A percentile compares a stretch with the other conserved stretches of the same genome.
phyloP scores from a whole-genome alignment of 75 land plant species.

The Adiantum capillusveneris region DNA sequence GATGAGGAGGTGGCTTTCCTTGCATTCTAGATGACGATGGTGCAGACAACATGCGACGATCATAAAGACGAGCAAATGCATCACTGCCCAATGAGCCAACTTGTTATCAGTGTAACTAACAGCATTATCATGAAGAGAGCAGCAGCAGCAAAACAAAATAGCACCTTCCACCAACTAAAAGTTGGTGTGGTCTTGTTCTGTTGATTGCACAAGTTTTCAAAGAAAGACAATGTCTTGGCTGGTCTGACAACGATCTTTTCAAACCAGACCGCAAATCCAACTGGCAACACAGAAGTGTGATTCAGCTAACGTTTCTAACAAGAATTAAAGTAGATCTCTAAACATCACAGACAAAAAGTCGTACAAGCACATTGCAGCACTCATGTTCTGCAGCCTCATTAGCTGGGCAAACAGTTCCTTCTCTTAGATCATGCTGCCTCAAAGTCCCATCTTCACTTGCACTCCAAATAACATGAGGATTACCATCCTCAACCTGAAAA shows the following conservation, averaged over 20 bases:
- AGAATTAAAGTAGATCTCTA: too few relatives aligned
- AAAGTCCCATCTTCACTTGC: conserved; percentile 99
- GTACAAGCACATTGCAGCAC: conserved; percentile 91
- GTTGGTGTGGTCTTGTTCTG: conserved; percentile 81
- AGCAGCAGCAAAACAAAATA: not conserved
- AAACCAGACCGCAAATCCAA: conserved; percentile 85
- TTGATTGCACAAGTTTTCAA: conserved; percentile 95
- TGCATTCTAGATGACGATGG: conserved; percentile 49
- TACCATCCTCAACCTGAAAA: conserved; percentile 89
- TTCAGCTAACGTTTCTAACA: too few relatives aligned
- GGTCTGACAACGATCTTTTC: conserved; percentile 73
- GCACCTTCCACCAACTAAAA: conserved; percentile 97
- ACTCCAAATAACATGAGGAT: conserved; percentile 97
- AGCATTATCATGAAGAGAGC: not conserved
- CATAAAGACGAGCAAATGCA: conserved; percentile 97
- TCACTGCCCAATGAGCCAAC: conserved; percentile 45
- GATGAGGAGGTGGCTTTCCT: conserved; percentile 75
- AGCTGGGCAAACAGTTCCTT: conserved; percentile 71
- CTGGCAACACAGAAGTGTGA: conserved; percentile 40
- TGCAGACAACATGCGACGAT: conserved; percentile 96
- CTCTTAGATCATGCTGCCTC: conserved; percentile 95
- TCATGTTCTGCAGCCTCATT: conserved; percentile 50
- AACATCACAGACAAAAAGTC: conserved; percentile 5
- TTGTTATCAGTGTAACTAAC: too few relatives aligned
- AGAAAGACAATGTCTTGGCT: conserved; percentile 61